Evolutionary conservation across 352 stramenopile species (phyloP).

Genomic region (Pythium angustatum): DNA sequence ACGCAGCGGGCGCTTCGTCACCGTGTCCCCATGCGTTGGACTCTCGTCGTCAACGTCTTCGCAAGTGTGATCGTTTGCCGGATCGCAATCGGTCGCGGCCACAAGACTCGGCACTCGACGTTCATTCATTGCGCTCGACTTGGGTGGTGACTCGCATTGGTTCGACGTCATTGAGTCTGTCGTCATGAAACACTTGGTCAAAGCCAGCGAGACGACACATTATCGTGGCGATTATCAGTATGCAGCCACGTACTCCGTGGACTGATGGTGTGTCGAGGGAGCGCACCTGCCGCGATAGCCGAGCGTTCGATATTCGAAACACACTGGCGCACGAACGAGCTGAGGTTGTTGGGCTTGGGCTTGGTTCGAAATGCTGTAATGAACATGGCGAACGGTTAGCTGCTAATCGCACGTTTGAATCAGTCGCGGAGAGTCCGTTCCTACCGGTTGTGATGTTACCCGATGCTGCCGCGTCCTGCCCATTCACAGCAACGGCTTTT

Average conservation of each 20-base stretch:
- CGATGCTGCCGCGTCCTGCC: not conserved
- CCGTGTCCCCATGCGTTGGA: not conserved
- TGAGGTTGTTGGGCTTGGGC: slow-evolving; percentile 59
- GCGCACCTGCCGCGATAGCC: not conserved
- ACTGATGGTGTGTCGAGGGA: slow-evolving; percentile 1
- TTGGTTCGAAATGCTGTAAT: slow-evolving; percentile 17
- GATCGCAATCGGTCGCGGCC: slow-evolving; percentile 18
- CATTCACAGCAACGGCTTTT: not conserved
- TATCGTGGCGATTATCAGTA: not conserved
- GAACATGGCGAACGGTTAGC: too few species aligned
- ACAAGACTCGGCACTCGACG: slow-evolving; percentile 18
- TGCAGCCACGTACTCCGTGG: slow-evolving; percentile 18
- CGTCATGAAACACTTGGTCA: not conserved
- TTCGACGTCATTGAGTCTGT: slow-evolving; percentile 38
- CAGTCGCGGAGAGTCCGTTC: too few species aligned
- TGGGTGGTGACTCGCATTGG: slow-evolving; percentile 45
- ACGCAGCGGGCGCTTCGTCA: slow-evolving; percentile 10
- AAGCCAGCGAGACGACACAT: not conserved
- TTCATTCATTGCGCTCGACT: not conserved
- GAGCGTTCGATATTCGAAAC: slow-evolving; percentile 61
- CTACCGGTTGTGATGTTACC: slow-evolving; percentile 8
- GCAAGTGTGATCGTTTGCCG: not conserved
- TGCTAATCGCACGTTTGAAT: too few species aligned
- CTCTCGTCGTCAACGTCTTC: slow-evolving; percentile 5
- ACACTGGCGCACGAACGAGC: slow-evolving; percentile 65